Evolutionary conservation across 2,329 filamentous ascomycete species (phyloP), one percentile per base, ranked within the genome.

Genomic region (Cladosporium sp.): DNA sequence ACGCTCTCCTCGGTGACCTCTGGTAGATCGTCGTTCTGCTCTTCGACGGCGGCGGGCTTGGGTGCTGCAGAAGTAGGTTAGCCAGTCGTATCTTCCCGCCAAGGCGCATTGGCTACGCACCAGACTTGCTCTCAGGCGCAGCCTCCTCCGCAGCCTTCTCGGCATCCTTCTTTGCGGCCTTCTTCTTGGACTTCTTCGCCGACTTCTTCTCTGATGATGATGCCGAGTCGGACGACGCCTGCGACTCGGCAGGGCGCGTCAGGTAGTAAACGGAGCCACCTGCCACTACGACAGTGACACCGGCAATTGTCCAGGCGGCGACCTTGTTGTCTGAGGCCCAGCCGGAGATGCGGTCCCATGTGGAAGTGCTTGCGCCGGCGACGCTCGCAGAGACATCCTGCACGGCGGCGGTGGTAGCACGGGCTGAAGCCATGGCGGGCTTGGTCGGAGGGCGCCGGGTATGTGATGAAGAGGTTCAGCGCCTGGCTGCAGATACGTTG

Each of bases 251-350:
- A 26, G 53, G 37, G 56, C 56, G 50, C 64, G 83, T 81, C 71
- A 97, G 84, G 80, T 97, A 98, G 84, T 98, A 99, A 76, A 96
- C 90, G 52, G 92, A 91, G 72, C 95, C 94, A 37, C 93, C 94
- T 68, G 91, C 92, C 16, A 92, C 95, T 65, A 96, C 91, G 52
- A 97, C 92, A 63, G 94, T 94, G 67, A 97, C 91, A 75, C 95
- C 95, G 65, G 94, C 95, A 80, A 98, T 92, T 71, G 95, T 97
- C 81, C 97, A 99, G 69, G 96, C 93, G 64, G 94, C 86, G 57
- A 92, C 91, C 83, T 97, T 98, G 82, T 99, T 93, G 78, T 98
- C 94, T 2, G 93, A 91, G 16, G 91, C 93, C 94, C 95, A 99
- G 76, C 84, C 89, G 71, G 93, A 90, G 80, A 97, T 83, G 74